phyloP scores from a whole-genome alignment of 805 yeast genomes.

The Priceomyces medius region DNA sequence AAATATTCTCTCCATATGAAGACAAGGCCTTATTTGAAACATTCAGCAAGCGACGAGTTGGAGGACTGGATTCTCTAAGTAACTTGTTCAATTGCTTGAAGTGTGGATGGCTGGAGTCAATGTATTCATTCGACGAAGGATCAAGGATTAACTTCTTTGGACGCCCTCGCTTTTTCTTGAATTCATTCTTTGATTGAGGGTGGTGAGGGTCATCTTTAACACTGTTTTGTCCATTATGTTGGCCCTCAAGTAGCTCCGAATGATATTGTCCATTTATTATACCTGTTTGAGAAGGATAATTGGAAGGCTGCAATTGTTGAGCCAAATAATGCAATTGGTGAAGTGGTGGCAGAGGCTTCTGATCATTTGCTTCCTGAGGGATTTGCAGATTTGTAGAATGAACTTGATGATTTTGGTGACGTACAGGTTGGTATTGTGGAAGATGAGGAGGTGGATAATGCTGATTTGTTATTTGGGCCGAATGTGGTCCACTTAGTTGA shows the following conservation, averaged over 20 bases:
- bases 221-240: neutral
- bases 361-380: neutral
- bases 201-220: neutral
- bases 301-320: constrained; percentile 2
- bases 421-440: constrained; percentile 11
- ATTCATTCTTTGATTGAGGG: neutral
- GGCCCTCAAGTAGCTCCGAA: neutral
- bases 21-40: neutral
- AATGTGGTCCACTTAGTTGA: constrained; percentile 3
- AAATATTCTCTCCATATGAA: constrained; percentile 9
- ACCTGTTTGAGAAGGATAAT: neutral
- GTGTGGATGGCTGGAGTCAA: constrained; percentile 42
- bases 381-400: neutral
- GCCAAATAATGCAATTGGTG: constrained; percentile 21
- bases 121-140: constrained; percentile 40
- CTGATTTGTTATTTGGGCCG: constrained; percentile 4
- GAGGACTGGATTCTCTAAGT: constrained; percentile 13
- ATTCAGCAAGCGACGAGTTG: neutral
- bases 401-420: constrained; percentile 7
- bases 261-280: neutral
- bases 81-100: constrained; percentile 38
- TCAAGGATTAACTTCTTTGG: constrained; percentile 42
- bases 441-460: constrained; percentile 7
- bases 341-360: constrained; percentile 2
- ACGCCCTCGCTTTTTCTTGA: constrained; percentile 41